phyloP scores from a whole-genome alignment of 2,329 filamentous ascomycete species.

The Mollisiaceae sp. region DNA sequence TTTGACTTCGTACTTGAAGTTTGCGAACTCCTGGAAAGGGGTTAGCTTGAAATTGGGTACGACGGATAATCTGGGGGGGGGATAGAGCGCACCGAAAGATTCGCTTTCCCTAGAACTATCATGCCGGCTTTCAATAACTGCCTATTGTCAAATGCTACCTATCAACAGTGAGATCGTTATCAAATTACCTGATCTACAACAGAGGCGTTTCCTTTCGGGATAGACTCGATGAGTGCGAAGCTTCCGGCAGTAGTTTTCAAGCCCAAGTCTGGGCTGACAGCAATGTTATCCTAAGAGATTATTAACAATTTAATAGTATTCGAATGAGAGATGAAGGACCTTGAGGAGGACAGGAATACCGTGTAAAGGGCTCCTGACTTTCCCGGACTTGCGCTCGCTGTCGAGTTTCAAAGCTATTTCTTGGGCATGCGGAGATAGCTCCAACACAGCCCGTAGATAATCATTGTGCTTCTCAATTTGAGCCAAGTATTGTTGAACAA shows the following conservation, averaged over 20 bases:
- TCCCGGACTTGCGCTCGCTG: slow-evolving; percentile 58
- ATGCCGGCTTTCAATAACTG: slow-evolving; percentile 24
- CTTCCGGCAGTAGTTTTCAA: slow-evolving; percentile 76
- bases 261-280: slow-evolving; percentile 58
- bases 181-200: slow-evolving; percentile 18
- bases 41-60: not conserved
- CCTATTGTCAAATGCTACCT: not conserved
- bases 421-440: not conserved
- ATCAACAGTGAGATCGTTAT: too few species aligned
- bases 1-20: too few species aligned
- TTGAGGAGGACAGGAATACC: slow-evolving; percentile 78
- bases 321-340: slow-evolving; percentile 47
- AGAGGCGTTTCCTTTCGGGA: slow-evolving; percentile 9
- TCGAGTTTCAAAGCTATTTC: slow-evolving; percentile 48
- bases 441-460: not conserved
- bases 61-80: too few species aligned
- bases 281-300: slow-evolving; percentile 55
- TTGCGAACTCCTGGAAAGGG: slow-evolving; percentile 15
- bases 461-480: not conserved
- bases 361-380: slow-evolving; percentile 66
- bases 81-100: slow-evolving; percentile 21
- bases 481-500: not conserved
- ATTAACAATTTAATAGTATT: not conserved
- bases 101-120: slow-evolving; percentile 29
- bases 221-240: slow-evolving; percentile 66